Evolutionary conservation across 371 early-diverging fungal species (phyloP).

Genomic region (Apophysomyces elegans): DNA sequence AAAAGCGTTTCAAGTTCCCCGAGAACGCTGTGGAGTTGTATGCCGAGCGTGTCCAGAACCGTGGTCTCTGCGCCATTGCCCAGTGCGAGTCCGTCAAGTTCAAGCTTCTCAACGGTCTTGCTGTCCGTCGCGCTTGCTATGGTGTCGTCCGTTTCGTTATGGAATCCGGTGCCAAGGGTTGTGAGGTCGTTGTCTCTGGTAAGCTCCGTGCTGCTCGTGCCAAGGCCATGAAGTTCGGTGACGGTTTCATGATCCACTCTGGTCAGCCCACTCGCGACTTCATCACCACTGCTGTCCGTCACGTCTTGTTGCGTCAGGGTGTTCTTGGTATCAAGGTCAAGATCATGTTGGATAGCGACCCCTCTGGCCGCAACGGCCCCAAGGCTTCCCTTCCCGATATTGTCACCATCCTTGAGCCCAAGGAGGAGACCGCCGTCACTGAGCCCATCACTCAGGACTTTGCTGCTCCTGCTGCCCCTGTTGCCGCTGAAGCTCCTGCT

Average conservation of each 20-base stretch:
- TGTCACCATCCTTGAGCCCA: conserved; percentile 94
- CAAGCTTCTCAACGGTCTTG: conserved; percentile 97
- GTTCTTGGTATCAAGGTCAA: conserved; percentile 99
- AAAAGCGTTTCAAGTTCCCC: conserved; percentile 99
- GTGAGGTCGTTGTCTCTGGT: conserved; percentile 98
- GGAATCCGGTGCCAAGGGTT: conserved; percentile 99
- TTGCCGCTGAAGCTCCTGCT: conserved; percentile 28
- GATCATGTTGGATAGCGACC: conserved; percentile 98
- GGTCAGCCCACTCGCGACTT: conserved; percentile 97
- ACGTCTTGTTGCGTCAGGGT: conserved; percentile 98
- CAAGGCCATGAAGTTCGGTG: conserved; percentile 99
- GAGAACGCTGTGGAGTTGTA: conserved; percentile 97
- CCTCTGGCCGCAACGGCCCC: conserved; percentile 94
- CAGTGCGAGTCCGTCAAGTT: conserved; percentile 98
- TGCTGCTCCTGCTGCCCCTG: conserved; percentile 60
- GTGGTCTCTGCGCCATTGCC: conserved; percentile 98
- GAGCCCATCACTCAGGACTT: conserved; percentile 81
- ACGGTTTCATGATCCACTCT: conserved; percentile 99
- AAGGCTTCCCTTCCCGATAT: conserved; percentile 95
- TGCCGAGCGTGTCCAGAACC: conserved; percentile 98
- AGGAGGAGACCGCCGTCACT: conserved; percentile 79
- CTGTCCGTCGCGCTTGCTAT: conserved; percentile 98
- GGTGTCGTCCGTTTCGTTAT: conserved; percentile 98
- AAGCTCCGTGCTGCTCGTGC: conserved; percentile 99
- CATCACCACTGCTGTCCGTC: conserved; percentile 96